A percentile compares a stretch with the other conserved stretches of the same genome.
phyloP scores from a whole-genome alignment of 1,284 basidiomycete species.

The Cystobasidiaceae sp. region DNA sequence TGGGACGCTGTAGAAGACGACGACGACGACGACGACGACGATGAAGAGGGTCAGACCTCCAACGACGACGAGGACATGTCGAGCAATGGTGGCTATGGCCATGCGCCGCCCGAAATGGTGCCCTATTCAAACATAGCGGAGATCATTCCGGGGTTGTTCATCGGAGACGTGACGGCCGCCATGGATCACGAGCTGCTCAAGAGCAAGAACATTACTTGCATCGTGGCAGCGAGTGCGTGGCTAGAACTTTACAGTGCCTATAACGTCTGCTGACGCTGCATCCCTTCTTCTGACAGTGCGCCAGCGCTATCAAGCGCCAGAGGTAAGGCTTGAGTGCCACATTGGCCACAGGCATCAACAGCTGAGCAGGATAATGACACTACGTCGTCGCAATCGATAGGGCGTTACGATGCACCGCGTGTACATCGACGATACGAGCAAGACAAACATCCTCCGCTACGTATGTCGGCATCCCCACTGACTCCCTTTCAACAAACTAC shows the following conservation, averaged over 20 bases:
- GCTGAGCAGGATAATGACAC: background rate
- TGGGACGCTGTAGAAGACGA: background rate
- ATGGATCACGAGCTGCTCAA: conserved; percentile 33
- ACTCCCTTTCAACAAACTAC: background rate
- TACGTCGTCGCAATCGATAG: background rate
- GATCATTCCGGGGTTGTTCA: conserved; percentile 39
- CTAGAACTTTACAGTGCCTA: background rate
- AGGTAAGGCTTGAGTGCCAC: conserved; percentile 13
- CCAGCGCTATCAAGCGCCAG: conserved; percentile 36
- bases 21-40: conserved; percentile 8
- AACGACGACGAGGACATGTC: background rate
- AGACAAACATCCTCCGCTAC: conserved; percentile 44
- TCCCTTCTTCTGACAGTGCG: conserved; percentile 32
- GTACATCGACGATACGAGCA: conserved; percentile 46
- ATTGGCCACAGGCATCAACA: too few species aligned
- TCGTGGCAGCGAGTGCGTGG: conserved; percentile 41
- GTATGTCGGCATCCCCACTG: background rate
- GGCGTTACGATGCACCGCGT: conserved; percentile 43
- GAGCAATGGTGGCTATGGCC: conserved; percentile 6
- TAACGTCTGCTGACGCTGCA: background rate
- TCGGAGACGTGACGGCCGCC: conserved; percentile 38
- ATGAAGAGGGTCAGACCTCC: background rate
- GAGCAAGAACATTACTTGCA: conserved; percentile 32
- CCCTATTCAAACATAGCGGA: conserved; percentile 35
- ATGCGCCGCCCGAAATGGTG: conserved; percentile 1